Conservation (phyloP, 1,284 basidiomycete genomes). For the Ceratorhiza oryzae-sativae region DNA sequence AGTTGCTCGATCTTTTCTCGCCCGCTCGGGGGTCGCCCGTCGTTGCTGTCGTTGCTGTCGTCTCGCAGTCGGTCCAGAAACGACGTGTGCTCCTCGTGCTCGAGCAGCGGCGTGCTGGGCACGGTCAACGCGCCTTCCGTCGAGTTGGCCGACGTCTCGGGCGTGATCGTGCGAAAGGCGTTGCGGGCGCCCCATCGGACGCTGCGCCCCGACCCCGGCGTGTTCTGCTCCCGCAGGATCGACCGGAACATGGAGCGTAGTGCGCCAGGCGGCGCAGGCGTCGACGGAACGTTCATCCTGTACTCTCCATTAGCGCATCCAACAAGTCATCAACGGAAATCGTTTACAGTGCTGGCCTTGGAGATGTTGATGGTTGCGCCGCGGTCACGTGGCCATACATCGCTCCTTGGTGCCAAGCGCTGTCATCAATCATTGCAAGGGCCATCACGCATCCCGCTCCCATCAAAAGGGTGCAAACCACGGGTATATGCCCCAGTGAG, state of each 20-base stretch:
- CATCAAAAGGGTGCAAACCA: no score
- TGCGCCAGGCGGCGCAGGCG: conserved; percentile 9
- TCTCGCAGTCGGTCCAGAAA: conserved; percentile 25
- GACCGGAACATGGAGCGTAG: conserved; percentile 57
- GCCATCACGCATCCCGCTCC: no score
- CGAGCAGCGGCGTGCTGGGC: conserved; percentile 8
- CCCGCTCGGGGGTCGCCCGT: not conserved
- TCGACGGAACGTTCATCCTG: conserved; percentile 4
- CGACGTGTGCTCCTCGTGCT: conserved; percentile 30
- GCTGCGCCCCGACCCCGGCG: conserved; percentile 73
- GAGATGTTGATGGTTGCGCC: conserved; percentile 1
- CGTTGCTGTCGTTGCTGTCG: conserved; percentile 30
- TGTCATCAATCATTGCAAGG: not conserved
- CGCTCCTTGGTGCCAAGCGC: not conserved
- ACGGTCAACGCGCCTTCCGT: not conserved
- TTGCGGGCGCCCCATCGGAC: conserved; percentile 77
- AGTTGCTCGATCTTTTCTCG: conserved; percentile 21
- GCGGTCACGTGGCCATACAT: conserved; percentile 16
- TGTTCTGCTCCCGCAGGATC: conserved; percentile 70
- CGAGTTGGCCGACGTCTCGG: conserved; percentile 59
- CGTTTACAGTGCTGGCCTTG: not conserved
- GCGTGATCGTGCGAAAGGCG: conserved; percentile 66
- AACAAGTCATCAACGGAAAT: not conserved
- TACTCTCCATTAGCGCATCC: not conserved
- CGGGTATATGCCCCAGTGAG: no score